phyloP scores from a whole-genome alignment of 768 basidiomycete species.

The Suillus bovinus region DNA sequence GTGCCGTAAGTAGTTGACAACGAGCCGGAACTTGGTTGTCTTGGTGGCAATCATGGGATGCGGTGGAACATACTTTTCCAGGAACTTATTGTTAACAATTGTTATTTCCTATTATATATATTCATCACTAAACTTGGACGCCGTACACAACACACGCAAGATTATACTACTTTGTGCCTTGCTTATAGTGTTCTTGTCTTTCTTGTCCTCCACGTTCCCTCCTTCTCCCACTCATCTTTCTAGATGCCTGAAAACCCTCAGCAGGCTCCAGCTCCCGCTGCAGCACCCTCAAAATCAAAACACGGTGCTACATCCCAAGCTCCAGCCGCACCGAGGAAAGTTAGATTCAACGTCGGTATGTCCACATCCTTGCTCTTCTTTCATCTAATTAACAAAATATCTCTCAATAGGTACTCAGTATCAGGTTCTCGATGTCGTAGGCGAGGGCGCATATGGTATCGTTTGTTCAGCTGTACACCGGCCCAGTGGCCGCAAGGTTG shows the following conservation, averaged over 20 bases:
- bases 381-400: not conserved
- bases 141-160: not conserved
- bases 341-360: conserved; percentile 84
- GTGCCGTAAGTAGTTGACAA: conserved; percentile 5
- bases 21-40: conserved; percentile 1
- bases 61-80: not conserved
- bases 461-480: conserved; percentile 91
- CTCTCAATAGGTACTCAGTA: conserved; percentile 65
- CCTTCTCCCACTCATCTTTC: not conserved
- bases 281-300: conserved; percentile 39
- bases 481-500: conserved; percentile 87
- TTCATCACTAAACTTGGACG: not conserved
- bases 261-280: conserved; percentile 16
- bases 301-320: conserved; percentile 45
- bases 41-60: conserved; percentile 3
- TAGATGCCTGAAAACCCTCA: conserved; percentile 30
- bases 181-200: conserved; percentile 8
- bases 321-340: conserved; percentile 70
- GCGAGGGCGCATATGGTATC: conserved; percentile 92
- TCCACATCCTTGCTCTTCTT: conserved; percentile 1
- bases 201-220: conserved; percentile 1
- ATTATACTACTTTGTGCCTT: conserved; percentile 3
- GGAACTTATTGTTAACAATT: not conserved
- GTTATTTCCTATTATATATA: not conserved
- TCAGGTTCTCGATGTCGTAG: conserved; percentile 84